Evolutionary conservation across 495 filamentous ascomycete genomes (phyloP).

Genomic region (Podospora pseudocomata): DNA sequence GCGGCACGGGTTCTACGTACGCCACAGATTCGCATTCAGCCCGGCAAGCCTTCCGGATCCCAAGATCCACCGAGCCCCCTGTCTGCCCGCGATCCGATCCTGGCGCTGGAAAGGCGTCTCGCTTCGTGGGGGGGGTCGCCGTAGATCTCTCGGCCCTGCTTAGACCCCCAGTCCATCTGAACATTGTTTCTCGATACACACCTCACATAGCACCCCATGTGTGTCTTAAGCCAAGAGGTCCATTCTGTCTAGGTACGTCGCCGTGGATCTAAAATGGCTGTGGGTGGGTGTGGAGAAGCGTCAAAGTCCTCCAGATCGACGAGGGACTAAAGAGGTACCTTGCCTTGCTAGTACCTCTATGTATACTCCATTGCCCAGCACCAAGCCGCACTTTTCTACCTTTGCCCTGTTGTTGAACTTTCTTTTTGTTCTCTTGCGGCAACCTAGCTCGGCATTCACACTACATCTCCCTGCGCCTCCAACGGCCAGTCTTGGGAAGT

Average conservation of each 20-base stretch:
- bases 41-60: slow-evolving; percentile 22
- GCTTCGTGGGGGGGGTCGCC: slow-evolving; percentile 23
- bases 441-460: slow-evolving; percentile 12
- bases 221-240: slow-evolving; percentile 20
- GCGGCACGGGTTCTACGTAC: slow-evolving; percentile 4
- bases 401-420: slow-evolving; percentile 16
- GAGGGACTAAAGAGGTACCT: slow-evolving; percentile 24
- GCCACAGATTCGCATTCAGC: slow-evolving; percentile 15
- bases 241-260: slow-evolving; percentile 29
- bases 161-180: slow-evolving; percentile 11
- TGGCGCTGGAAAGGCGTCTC: slow-evolving; percentile 21
- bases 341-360: slow-evolving; percentile 21
- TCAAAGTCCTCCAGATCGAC: slow-evolving; percentile 21
- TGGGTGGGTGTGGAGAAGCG: slow-evolving; percentile 27
- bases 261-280: slow-evolving; percentile 21
- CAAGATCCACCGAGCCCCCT: slow-evolving; percentile 27
- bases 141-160: slow-evolving; percentile 29
- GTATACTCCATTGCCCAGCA: slow-evolving; percentile 25
- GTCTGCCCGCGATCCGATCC: slow-evolving; percentile 26
- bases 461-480: slow-evolving; percentile 16
- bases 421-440: slow-evolving; percentile 20
- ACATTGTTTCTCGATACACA: slow-evolving; percentile 19
- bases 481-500: slow-evolving; percentile 15
- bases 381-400: slow-evolving; percentile 3
- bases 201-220: slow-evolving; percentile 25